A percentile compares a stretch with the other conserved stretches of the same genome.
Evolutionary conservation across 139 green algal genomes (phyloP).

Genomic region (Spirogloea muscicola): DNA sequence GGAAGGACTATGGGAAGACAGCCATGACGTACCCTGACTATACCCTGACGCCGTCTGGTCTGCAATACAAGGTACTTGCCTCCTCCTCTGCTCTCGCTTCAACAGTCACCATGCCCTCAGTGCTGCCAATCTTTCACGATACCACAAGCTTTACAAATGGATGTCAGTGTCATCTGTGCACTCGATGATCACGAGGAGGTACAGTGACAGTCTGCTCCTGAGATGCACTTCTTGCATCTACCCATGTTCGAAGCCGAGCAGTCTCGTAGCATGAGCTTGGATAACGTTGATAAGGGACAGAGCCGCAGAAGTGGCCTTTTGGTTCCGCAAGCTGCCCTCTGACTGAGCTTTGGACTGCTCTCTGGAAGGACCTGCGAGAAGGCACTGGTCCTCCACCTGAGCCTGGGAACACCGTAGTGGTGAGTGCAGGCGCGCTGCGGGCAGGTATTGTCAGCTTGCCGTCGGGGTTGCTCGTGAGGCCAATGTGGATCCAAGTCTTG

Average conservation of each 20-base stretch:
- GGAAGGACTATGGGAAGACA: slow-evolving; percentile 89
- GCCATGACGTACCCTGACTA: slow-evolving; percentile 57
- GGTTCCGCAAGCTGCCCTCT: background rate
- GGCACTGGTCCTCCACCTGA: slow-evolving; percentile 42
- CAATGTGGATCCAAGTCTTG: background rate
- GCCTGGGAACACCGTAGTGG: slow-evolving; percentile 60
- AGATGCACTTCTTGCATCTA: slow-evolving; percentile 2
- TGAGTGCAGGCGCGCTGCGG: too few species aligned
- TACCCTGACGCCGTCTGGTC: slow-evolving; percentile 32
- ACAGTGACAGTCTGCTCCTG: background rate
- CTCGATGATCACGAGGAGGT: background rate
- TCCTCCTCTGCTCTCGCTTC: background rate
- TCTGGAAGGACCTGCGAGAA: slow-evolving; percentile 56
- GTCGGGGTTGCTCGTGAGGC: background rate
- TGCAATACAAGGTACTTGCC: slow-evolving; percentile 50
- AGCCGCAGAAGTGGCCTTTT: background rate
- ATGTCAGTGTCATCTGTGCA: background rate
- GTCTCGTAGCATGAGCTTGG: slow-evolving; percentile 55
- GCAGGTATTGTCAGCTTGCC: background rate
- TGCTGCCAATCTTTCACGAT: background rate
- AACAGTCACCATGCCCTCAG: background rate
- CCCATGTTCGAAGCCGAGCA: background rate
- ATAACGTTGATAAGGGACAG: background rate
- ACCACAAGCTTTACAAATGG: background rate
- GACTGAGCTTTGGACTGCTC: background rate